Conservation (phyloP, 192 early-diverging fungal genomes). For the Coemansia sp. region DNA sequence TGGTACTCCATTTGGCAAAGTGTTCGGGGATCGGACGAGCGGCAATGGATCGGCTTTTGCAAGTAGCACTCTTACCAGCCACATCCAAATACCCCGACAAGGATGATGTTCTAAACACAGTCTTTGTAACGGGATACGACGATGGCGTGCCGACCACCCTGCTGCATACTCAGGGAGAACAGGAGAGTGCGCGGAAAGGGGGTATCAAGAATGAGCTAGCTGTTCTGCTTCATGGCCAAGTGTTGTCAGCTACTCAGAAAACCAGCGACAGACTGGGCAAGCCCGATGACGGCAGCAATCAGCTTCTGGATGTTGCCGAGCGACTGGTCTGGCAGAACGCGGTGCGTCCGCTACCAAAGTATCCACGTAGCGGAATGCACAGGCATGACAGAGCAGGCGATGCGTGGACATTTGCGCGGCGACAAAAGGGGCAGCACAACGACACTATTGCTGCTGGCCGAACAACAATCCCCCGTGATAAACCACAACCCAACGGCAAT, state of each 20-base stretch:
- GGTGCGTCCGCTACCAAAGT: slow-evolving; percentile 40
- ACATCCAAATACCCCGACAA: neutral
- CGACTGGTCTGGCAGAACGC: slow-evolving; percentile 51
- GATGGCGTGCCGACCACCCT: neutral
- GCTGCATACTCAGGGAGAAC: neutral
- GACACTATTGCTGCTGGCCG: neutral
- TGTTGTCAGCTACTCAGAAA: slow-evolving; percentile 13
- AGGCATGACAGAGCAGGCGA: slow-evolving; percentile 28
- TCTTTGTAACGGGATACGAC: neutral
- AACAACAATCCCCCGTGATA: neutral
- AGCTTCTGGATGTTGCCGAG: slow-evolving; percentile 18
- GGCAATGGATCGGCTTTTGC: slow-evolving; percentile 31
- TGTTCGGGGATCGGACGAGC: slow-evolving; percentile 17
- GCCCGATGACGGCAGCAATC: neutral
- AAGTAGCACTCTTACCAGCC: slow-evolving; percentile 12
- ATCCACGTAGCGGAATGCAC: slow-evolving; percentile 40
- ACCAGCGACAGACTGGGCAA: neutral
- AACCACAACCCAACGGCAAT: neutral
- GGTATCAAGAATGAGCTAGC: slow-evolving; percentile 7
- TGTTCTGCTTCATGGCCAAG: slow-evolving; percentile 17
- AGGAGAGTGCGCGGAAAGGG: neutral
- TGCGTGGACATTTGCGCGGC: slow-evolving; percentile 38
- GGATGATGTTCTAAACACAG: neutral
- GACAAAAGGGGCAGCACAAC: neutral
- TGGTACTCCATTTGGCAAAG: slow-evolving; percentile 8